Conservation (phyloP, 140 eudicot species). For the Erigeron philadelphicus region DNA sequence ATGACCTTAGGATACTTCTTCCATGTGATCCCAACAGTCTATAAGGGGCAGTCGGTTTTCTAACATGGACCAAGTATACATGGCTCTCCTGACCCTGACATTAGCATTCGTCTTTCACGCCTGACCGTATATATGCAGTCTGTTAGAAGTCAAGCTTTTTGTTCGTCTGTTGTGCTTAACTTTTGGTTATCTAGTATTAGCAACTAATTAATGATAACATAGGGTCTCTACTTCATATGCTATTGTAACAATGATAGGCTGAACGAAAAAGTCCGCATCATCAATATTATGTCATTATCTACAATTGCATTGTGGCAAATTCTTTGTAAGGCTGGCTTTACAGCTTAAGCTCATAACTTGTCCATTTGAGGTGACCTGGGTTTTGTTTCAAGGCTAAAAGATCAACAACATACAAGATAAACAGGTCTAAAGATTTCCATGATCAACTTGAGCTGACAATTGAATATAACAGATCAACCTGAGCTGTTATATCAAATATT, state of each 20-base stretch:
- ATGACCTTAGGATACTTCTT: slow-evolving; percentile 58
- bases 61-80: slow-evolving; percentile 66
- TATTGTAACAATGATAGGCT: slow-evolving; percentile 3
- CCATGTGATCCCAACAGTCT: slow-evolving; percentile 16
- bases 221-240: not conserved
- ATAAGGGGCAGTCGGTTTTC: slow-evolving; percentile 57
- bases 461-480: no score
- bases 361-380: not conserved
- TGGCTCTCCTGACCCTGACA: slow-evolving; percentile 49
- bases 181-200: slow-evolving; percentile 11
- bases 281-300: not conserved
- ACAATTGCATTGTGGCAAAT: not conserved
- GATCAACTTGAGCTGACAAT: no score
- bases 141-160: not conserved
- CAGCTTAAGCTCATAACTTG: not conserved
- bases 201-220: not conserved
- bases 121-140: not conserved
- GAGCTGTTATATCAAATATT: no score
- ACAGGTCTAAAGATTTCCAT: no score
- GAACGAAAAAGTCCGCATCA: slow-evolving; percentile 2
- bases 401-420: no score
- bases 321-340: not conserved
- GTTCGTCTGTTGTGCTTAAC: slow-evolving; percentile 19
- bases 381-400: not conserved
- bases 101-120: slow-evolving; percentile 44